Base-by-base conservation (phyloP, 2,329 filamentous ascomycete genomes). In the Cercospora sesami region DNA sequence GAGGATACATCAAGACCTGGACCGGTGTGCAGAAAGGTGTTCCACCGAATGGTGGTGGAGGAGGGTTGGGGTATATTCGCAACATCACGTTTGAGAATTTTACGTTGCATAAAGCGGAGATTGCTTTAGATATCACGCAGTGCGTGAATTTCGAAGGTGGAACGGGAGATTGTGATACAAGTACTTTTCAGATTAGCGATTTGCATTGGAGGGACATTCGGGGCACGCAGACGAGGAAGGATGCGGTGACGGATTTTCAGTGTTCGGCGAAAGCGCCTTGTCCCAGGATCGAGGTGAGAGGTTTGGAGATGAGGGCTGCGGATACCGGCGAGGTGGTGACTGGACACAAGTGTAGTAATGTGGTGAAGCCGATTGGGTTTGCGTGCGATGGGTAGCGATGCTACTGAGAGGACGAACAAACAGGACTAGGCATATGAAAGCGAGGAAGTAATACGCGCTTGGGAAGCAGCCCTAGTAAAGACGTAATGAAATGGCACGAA, bases 1-100 rank as follows among this genome's bases (percentile, higher is more conserved):
- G 58, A 2, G 68, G 64, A 2, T 73, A 73, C 36, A 69, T 88
- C 71, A 89, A 89, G 77, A 88, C 86, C 0, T 89, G 86, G 86
- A 63, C 64, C 4, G 85, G 84, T 18, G 76, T 83, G 9, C 80
- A 69, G 18, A 70, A 69, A 8, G 73, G 84, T 18, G 84, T 82
- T 58, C 84, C 85, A 1, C 86, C 86, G 1, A 64, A 64, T 4
- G 62, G 62, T 14, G 86, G 86, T 2, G 86, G 86, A 10, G 86
- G 84, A 16, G 86, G 86, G 3, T 73, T 83, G 0, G 86, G 86
- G 9, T 80, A 77, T 60, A 77, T 78, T 2, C 72, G 74, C 5
- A 79, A 81, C 61, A 74, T 83, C 53, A 73, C 69, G 18, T 77
- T 81, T 63, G 74, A 74, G n/a, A 76, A 83, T 68, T 75, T 73